Evolutionary conservation across 2,329 filamentous ascomycete species (phyloP), one percentile per base, ranked within the genome.

Genomic region (Pyrenophora teres): DNA sequence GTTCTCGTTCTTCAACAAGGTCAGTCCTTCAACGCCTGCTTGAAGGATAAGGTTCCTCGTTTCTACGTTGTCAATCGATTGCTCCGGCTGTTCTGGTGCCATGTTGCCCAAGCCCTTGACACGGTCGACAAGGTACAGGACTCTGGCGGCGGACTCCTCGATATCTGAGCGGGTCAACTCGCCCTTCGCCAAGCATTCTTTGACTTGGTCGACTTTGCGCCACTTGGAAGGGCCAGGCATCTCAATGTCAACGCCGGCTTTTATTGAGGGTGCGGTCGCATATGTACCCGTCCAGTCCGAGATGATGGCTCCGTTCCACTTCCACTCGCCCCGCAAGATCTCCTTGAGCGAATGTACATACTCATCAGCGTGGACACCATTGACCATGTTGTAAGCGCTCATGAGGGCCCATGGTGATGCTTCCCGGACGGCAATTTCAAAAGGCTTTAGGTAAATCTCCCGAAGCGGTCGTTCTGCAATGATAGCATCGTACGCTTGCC

Each of bases 391-490:
- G 64, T 88, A 89, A 1, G 84, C 84, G 4, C 83, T 82, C 86
- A 89, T 89, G 38, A 88, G 71, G 4, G 85, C 85, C 85, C 85
- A 87, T 2, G 86, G 85, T 48, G 69, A 85, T 12, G 86, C 83
- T 58, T 89, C 85, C 38, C 86, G 79, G 33, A 90, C 77, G 0
- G 86, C 86, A 64, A 90, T 88, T 73, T 90, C 87, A 57, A 90
- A 90, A 0, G 87, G 87, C 39, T 85, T 83, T n/a, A 90, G 80
- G 59, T 90, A 90, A 0, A 90, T 76, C 66, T 90, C 87, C 23
- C 87, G 80, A 23, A 90, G 74, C 2, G 86, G 79, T 31, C 87
- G 78, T 61, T 90, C 86, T 23, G 83, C 79, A 40, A 90, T 78
- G 23, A 84, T 74, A 2, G 85, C 85, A 69, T 89, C 80, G 52